Evolutionary conservation across 805 yeast genomes (phyloP).

Genomic region (Starmera quercuum): DNA sequence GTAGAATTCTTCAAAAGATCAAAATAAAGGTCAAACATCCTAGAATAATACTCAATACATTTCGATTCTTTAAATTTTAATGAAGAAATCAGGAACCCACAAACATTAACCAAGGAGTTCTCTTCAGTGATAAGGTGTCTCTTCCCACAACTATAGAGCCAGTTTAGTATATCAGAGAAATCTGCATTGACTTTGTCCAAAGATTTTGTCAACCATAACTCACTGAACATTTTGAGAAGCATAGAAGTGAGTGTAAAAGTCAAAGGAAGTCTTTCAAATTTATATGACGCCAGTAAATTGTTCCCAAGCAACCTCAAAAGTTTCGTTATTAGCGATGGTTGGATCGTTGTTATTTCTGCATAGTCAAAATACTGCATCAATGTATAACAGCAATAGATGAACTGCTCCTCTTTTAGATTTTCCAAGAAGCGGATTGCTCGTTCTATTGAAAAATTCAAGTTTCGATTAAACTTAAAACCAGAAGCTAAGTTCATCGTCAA

Average conservation of each 20-base stretch:
- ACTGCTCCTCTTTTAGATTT: constrained; percentile 4
- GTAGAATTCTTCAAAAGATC: constrained; percentile 6
- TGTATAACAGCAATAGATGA: constrained; percentile 7
- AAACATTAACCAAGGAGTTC: constrained; percentile 22
- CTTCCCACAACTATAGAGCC: constrained; percentile 33
- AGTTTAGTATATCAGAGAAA: constrained; percentile 38
- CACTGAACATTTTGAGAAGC: constrained; percentile 20
- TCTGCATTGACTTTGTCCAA: constrained; percentile 29
- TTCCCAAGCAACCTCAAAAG: constrained; percentile 11
- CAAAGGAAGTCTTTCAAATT: constrained; percentile 32
- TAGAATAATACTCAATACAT: constrained; percentile 1
- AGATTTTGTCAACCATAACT: constrained; percentile 19
- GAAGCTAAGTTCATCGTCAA: constrained; percentile 5
- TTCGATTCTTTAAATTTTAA: constrained; percentile 17
- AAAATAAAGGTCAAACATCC: not conserved
- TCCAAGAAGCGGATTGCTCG: constrained; percentile 8
- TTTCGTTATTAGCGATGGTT: constrained; percentile 2
- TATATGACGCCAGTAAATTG: constrained; percentile 18
- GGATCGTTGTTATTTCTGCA: constrained; percentile 1
- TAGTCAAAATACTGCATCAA: constrained; percentile 5
- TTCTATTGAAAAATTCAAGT: constrained; percentile 5
- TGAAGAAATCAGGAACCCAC: constrained; percentile 25
- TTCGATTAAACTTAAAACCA: constrained; percentile 2
- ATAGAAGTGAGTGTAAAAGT: constrained; percentile 27
- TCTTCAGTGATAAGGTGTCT: constrained; percentile 35